Evolutionary conservation across 192 early-diverging fungal genomes (phyloP).

Genomic region (Linnemannia exigua): DNA sequence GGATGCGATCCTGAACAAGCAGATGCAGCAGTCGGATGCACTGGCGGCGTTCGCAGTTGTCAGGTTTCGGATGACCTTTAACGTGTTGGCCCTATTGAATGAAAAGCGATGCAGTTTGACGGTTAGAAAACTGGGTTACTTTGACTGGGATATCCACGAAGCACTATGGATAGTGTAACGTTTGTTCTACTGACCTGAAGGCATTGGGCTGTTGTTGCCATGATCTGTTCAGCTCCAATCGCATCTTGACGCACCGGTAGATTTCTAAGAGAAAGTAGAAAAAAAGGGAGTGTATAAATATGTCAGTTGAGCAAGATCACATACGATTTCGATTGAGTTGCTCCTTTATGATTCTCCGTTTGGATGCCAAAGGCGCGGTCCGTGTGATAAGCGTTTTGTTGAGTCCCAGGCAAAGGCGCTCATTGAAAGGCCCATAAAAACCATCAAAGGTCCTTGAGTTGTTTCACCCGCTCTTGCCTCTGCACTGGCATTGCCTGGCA

Average conservation of each 20-base stretch:
- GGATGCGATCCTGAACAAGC: constrained; percentile 86
- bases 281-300: not conserved
- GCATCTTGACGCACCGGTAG: constrained; percentile 94
- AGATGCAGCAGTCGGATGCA: constrained; percentile 88
- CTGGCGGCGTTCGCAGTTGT: constrained; percentile 60
- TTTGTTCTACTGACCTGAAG: constrained; percentile 60
- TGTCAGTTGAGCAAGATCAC: not conserved
- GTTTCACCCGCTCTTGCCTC: not conserved
- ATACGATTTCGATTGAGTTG: no score
- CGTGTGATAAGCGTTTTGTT: not conserved
- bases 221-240: constrained; percentile 80
- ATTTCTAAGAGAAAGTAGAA: constrained; percentile 72
- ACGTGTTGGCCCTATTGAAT: constrained; percentile 53
- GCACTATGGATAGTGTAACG: not conserved
- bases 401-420: no score
- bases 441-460: not conserved
- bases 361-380: not conserved
- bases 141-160: not conserved
- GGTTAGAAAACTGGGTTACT: not conserved
- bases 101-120: not conserved
- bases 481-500: not conserved
- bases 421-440: no score
- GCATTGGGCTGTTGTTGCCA: constrained; percentile 76
- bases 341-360: not conserved
- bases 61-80: constrained; percentile 62